Percentiles rank a stretch among this genome's conserved stretches.
Conservation (phyloP, 805 yeast genomes). For the Metschnikowia kunwiensis region DNA sequence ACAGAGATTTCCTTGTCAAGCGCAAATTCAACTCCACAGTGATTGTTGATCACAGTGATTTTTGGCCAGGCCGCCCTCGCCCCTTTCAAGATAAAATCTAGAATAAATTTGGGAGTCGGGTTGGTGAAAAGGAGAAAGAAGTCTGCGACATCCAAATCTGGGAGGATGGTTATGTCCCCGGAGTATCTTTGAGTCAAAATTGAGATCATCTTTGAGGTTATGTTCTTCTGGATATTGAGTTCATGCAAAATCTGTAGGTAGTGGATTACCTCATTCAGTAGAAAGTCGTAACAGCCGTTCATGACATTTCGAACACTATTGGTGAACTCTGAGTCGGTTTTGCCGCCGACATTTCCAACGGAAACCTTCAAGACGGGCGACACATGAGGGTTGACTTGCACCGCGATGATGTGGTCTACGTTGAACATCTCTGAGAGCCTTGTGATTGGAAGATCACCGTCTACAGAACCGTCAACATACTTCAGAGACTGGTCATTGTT, state of each 20-base stretch:
- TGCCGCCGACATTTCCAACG: slow-evolving; percentile 66
- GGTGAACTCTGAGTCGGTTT: slow-evolving; percentile 57
- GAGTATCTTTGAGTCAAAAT: slow-evolving; percentile 82
- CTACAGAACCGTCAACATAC: slow-evolving; percentile 95
- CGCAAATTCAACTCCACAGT: slow-evolving; percentile 85
- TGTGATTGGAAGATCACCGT: slow-evolving; percentile 87
- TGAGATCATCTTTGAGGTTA: slow-evolving; percentile 70
- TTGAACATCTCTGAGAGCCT: slow-evolving; percentile 94
- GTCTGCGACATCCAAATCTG: slow-evolving; percentile 62
- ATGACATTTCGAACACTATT: slow-evolving; percentile 52
- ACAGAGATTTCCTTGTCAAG: slow-evolving; percentile 74
- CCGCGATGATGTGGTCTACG: slow-evolving; percentile 95
- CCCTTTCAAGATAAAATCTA: slow-evolving; percentile 72
- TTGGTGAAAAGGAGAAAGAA: slow-evolving; percentile 65
- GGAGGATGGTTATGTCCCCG: slow-evolving; percentile 92
- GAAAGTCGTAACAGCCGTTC: slow-evolving; percentile 54
- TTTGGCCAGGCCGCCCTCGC: slow-evolving; percentile 95
- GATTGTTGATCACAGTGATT: slow-evolving; percentile 78
- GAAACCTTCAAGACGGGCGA: slow-evolving; percentile 78
- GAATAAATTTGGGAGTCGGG: slow-evolving; percentile 75
- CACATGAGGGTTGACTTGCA: slow-evolving; percentile 96
- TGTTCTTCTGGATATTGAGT: slow-evolving; percentile 69
- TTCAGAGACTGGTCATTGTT: slow-evolving; percentile 65
- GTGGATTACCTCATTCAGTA: slow-evolving; percentile 73
- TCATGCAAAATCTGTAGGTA: slow-evolving; percentile 70